Evolutionary conservation across 257 asterid genomes (phyloP).

Genomic region (Gentiana macrophylla): DNA sequence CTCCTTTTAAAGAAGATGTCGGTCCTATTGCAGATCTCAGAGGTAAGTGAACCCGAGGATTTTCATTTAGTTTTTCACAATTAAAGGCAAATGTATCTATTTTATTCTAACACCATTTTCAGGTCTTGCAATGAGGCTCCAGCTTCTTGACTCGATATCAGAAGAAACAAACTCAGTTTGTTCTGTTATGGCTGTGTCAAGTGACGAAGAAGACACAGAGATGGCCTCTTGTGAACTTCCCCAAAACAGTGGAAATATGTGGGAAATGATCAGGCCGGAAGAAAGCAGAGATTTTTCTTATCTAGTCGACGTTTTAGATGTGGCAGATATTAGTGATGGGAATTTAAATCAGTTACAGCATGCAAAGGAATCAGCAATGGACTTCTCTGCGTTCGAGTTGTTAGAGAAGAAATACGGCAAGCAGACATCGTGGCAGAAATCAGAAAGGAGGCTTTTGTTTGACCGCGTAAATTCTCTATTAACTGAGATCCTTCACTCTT

Average conservation of each 20-base stretch:
- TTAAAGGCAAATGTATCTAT: slow-evolving; percentile 3
- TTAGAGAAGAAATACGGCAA: slow-evolving; percentile 62
- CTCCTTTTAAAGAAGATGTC: slow-evolving; percentile 23
- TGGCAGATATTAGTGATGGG: slow-evolving; percentile 27
- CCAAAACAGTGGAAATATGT: slow-evolving; percentile 19
- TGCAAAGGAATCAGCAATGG: slow-evolving; percentile 38
- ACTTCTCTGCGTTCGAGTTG: slow-evolving; percentile 35
- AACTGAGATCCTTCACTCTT: slow-evolving; percentile 23
- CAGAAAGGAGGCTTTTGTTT: slow-evolving; percentile 55
- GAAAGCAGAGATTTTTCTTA: slow-evolving; percentile 60
- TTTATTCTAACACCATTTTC: not conserved
- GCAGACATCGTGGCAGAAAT: slow-evolving; percentile 50
- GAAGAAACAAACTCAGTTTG: slow-evolving; percentile 52
- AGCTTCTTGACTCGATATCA: slow-evolving; percentile 28
- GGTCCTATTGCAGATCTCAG: slow-evolving; percentile 20
- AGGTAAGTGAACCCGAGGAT: slow-evolving; percentile 14
- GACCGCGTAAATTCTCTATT: slow-evolving; percentile 51
- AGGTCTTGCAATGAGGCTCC: slow-evolving; percentile 44
- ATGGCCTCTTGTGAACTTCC: slow-evolving; percentile 18
- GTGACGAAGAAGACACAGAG: slow-evolving; percentile 41
- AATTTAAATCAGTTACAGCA: slow-evolving; percentile 34
- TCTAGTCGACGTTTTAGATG: slow-evolving; percentile 65
- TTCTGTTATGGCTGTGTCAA: slow-evolving; percentile 47
- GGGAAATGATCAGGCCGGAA: slow-evolving; percentile 26
- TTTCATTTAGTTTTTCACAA: not conserved